Evolutionary conservation across 169 alveolate species (phyloP).

Genomic region (Plasmodium berghei): DNA sequence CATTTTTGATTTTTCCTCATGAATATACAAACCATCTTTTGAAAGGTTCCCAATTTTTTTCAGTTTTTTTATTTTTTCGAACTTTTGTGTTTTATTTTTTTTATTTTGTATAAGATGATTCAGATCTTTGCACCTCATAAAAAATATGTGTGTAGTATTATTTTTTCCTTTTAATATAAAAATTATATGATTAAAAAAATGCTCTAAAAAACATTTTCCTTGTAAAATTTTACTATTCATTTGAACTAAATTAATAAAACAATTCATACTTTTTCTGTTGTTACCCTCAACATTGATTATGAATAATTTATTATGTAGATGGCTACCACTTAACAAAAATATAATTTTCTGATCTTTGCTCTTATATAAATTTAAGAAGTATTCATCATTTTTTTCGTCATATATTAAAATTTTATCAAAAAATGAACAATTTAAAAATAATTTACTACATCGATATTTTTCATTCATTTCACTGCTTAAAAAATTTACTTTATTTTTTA

Average conservation of each 20-base stretch:
- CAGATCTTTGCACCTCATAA: background rate
- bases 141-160: background rate
- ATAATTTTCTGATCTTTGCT: conserved; percentile 45
- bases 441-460: conserved; percentile 24
- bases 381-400: conserved; percentile 28
- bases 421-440: conserved; percentile 11
- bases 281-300: conserved; percentile 8
- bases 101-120: background rate
- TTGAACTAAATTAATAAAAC: background rate
- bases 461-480: conserved; percentile 29
- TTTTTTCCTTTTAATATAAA: background rate
- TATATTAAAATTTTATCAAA: conserved; percentile 5
- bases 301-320: conserved; percentile 28
- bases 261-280: conserved; percentile 8
- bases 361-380: conserved; percentile 35
- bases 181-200: conserved; percentile 16
- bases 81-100: background rate
- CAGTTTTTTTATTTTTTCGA: background rate
- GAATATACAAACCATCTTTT: background rate
- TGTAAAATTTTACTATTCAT: background rate
- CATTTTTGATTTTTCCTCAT: background rate
- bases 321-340: conserved; percentile 63
- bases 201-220: conserved; percentile 31
- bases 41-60: background rate
- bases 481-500: conserved; percentile 1